Evolutionary conservation across 164 flowering plant species (phyloP).

Genomic region (Aristolochia fimbriata): DNA sequence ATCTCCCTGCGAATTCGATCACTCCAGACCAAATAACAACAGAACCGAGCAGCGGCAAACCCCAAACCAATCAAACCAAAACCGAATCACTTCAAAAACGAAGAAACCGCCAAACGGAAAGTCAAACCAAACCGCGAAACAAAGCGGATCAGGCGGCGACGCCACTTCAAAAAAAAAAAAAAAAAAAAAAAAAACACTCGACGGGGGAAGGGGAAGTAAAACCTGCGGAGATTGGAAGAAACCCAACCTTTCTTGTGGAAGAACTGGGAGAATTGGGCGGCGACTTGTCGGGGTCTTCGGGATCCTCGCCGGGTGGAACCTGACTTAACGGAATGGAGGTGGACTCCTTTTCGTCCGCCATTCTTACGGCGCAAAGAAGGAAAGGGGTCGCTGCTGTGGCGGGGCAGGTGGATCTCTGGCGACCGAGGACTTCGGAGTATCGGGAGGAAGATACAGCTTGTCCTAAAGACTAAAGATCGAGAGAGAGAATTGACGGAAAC

Average conservation of each 20-base stretch:
- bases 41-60: too few species aligned
- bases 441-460: too few species aligned
- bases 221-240: background rate
- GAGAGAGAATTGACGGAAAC: background rate
- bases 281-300: slow-evolving; percentile 67
- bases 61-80: too few species aligned
- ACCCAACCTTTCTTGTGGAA: slow-evolving; percentile 60
- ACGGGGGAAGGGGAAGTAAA: too few species aligned
- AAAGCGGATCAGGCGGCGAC: background rate
- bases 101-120: background rate
- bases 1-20: too few species aligned
- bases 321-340: slow-evolving; percentile 58
- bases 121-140: background rate
- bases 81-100: background rate
- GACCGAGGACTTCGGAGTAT: background rate
- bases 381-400: too few species aligned
- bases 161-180: background rate
- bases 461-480: background rate
- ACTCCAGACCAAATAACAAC: too few species aligned
- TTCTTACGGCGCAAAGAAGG: slow-evolving; percentile 8
- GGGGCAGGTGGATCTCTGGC: background rate
- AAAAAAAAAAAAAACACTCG: too few species aligned
- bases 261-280: slow-evolving; percentile 52
- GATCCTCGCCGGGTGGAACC: slow-evolving; percentile 29
- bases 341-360: slow-evolving; percentile 70